These are phyloP conservation scores for Agrocybe pediades DNA, from an alignment of 768 basidiomycete genomes.

Conservation along the genomic window DNA sequence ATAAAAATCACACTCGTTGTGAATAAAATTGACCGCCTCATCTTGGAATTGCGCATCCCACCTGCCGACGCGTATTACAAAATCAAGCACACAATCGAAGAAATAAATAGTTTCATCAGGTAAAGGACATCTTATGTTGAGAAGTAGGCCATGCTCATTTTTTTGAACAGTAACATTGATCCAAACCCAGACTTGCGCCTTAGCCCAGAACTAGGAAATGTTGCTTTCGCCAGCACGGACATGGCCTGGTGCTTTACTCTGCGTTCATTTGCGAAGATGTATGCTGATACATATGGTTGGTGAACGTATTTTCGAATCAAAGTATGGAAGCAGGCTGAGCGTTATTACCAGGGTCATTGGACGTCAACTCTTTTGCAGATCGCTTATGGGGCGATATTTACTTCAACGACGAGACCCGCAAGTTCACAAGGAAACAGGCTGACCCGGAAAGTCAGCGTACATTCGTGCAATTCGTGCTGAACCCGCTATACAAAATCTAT, in stretches of 20 bases:
- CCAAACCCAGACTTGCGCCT: slow-evolving; percentile 86
- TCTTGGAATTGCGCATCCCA: slow-evolving; percentile 93
- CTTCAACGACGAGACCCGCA: slow-evolving; percentile 80
- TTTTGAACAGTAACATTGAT: slow-evolving; percentile 64
- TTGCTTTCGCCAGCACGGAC: slow-evolving; percentile 95
- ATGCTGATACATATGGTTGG: slow-evolving; percentile 87
- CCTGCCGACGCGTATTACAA: slow-evolving; percentile 98
- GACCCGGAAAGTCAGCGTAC: slow-evolving; percentile 81
- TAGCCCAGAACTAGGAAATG: slow-evolving; percentile 94
- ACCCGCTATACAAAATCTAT: slow-evolving; percentile 97
- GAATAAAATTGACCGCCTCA: slow-evolving; percentile 97
- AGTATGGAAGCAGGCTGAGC: no score
- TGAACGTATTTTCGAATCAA: neutral
- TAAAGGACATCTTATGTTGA: slow-evolving; percentile 29
- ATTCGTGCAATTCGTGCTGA: slow-evolving; percentile 95
- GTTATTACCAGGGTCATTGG: slow-evolving; percentile 58
- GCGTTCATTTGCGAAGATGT: slow-evolving; percentile 93
- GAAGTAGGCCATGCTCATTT: slow-evolving; percentile 2
- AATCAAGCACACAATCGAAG: slow-evolving; percentile 98
- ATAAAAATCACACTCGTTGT: slow-evolving; percentile 90
- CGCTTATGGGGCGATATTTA: slow-evolving; percentile 99
- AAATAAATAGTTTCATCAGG: slow-evolving; percentile 97
- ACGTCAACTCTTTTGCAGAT: slow-evolving; percentile 83
- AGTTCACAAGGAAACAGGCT: slow-evolving; percentile 84
- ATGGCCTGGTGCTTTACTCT: slow-evolving; percentile 99